phyloP scores from a whole-genome alignment of 768 basidiomycete genomes.

The Termitomyces sp. region DNA sequence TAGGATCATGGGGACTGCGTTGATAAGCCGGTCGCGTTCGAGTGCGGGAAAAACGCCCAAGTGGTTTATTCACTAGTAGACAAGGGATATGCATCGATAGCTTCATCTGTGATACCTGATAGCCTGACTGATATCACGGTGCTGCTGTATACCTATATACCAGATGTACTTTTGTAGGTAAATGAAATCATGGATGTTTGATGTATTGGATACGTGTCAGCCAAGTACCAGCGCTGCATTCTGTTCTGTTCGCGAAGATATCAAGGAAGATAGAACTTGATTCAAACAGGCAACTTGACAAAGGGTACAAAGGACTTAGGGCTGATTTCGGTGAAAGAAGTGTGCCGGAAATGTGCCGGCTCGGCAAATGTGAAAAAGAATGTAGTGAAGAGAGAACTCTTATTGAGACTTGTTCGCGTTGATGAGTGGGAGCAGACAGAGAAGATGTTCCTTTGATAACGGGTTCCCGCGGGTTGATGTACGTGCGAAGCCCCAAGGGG shows the following conservation, averaged over 20 bases:
- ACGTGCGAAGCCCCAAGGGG: not conserved
- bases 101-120: not conserved
- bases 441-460: not conserved
- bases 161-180: no score
- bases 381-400: not conserved
- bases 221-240: no score
- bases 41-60: no score
- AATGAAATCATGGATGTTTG: not conserved
- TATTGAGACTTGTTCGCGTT: not conserved
- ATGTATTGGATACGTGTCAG: not conserved
- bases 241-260: not conserved
- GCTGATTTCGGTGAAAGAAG: not conserved
- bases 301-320: no score
- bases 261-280: not conserved
- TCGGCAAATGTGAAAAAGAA: not conserved
- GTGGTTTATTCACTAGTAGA: not conserved
- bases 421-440: not conserved
- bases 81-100: not conserved
- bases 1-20: no score
- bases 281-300: not conserved
- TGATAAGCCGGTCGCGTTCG: no score
- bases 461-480: not conserved
- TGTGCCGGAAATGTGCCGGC: not conserved
- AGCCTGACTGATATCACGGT: no score
- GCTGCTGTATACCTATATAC: not conserved